Evolutionary conservation across 805 yeast species (phyloP), one percentile per base, ranked within the genome.

Genomic region (Hanseniaspora valbyensis): DNA sequence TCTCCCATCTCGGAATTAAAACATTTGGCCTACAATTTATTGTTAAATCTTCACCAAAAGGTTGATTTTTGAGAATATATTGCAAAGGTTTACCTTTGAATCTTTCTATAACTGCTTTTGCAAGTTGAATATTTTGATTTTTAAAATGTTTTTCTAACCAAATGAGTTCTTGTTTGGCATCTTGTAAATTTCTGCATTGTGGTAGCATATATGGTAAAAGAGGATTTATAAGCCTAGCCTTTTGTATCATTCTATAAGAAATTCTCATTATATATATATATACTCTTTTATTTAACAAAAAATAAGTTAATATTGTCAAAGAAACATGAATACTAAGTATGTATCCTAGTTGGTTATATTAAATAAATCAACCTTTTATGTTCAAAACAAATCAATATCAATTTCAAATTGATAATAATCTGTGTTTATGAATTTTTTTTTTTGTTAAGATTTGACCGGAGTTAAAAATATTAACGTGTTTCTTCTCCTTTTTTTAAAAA

Each of bases 1-100:
- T 90, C 61, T 90, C 98, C 83, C 90, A 80, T 44, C 98, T 66
- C 0, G 98, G 97, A 25, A 90, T 89, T 53, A 90, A 66, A 1
- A 87, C 96, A 0, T 78, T 78, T 1, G 67, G 68, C 26, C 64
- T 58, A 58, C 95, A 85, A 24, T 58, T 52, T 3, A 90, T 72
- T 12, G 75, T 76, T 44, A 90, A 60, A 16, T 41, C n/a, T 1
- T 62, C 59, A 0, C 92, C 95, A 68, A 90, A 90, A 1, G 97
- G 97, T 65, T 89, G 96, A 0, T 78, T 66, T 0, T 92, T 88
- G 9, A 90, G 66, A 10, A 90, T 76, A 62, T 90, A 89, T 62
- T 90, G 97, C 38, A 90, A 64, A 0, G 98, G 97, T 8, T 72
- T 75, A 4, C 71, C 68, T 12, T 61, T 60, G 1, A 76, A 66